These are phyloP conservation scores for Euptelea pleiosperma DNA, from an alignment of 164 flowering plant species.

Conservation along the genomic window DNA sequence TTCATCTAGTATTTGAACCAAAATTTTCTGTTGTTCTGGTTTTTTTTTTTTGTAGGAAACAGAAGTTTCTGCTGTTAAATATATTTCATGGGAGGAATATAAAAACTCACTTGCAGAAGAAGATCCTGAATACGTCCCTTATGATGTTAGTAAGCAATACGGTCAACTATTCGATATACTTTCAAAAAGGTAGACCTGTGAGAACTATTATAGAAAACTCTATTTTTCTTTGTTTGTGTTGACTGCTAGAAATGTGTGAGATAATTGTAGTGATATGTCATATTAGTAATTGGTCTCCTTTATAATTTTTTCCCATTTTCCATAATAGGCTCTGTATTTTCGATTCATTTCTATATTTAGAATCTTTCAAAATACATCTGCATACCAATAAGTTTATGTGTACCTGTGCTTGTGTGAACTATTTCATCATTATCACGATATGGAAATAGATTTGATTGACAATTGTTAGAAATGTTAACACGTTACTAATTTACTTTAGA, in stretches of 20 bases:
- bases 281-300: neutral
- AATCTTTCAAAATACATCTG: no score
- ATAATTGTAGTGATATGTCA: neutral
- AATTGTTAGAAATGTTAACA: no score
- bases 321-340: neutral
- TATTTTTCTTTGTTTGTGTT: neutral
- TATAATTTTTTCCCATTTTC: neutral
- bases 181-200: constrained; percentile 47
- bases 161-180: constrained; percentile 71
- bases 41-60: constrained; percentile 44
- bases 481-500: no score
- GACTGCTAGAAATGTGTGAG: neutral
- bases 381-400: no score
- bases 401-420: no score
- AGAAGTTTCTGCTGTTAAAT: constrained; percentile 93
- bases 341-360: no score
- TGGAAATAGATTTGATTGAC: no score
- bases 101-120: constrained; percentile 56
- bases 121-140: constrained; percentile 75
- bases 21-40: neutral
- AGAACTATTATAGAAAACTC: neutral
- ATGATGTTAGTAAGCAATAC: constrained; percentile 63
- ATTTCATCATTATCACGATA: no score
- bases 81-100: constrained; percentile 66
- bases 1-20: neutral